Evolutionary conservation across 169 alveolate genomes (phyloP), one percentile per base, ranked within the genome.

Genomic region (Theileria luwenshuni): DNA sequence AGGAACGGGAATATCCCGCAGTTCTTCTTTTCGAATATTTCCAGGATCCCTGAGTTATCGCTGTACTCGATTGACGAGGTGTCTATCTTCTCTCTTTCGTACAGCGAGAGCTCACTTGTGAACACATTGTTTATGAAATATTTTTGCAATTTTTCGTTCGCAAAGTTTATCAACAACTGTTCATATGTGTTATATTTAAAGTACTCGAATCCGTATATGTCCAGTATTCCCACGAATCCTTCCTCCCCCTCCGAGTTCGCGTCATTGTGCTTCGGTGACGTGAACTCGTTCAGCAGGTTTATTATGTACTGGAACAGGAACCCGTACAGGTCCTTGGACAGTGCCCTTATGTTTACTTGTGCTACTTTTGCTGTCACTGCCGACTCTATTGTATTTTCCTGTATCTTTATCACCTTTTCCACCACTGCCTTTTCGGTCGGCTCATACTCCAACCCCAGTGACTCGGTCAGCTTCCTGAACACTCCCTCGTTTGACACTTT

Each of bases 131-230:
- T 87, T 32, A 96, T 95, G 81, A 94, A 96, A 51, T 95, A 91
- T 79, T 96, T 93, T 79, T 97, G 99, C 12, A 97, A 94, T 80
- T 96, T 95, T 84, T 98, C 99, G 92, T 98, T 97, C 13, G 99
- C 97, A 79, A 94, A 96, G 83, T 98, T 98, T 61, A 98, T 97
- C 83, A 97, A 93, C 76, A 98, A 87, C 83, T 98, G 98, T 76
- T 98, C 99, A 81, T 96, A 95, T 25, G 98, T 94, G 94, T 98
- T 98, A 70, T 92, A 92, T 61, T 94, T 84, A 70, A 98, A 96
- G 48, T 91, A 93, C 83, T 98, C 99, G 83, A 98, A 98, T 0
- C 99, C 99, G 84, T 95, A 97, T 61, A 97, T 97, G 84, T 98
- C 99, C 23, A 98, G 83, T 58, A 98, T 94, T 42, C 99, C 99